Evolutionary conservation across 495 filamentous ascomycete species (phyloP), one percentile per base, ranked within the genome.

Genomic region (Trichocladium antarcticum): DNA sequence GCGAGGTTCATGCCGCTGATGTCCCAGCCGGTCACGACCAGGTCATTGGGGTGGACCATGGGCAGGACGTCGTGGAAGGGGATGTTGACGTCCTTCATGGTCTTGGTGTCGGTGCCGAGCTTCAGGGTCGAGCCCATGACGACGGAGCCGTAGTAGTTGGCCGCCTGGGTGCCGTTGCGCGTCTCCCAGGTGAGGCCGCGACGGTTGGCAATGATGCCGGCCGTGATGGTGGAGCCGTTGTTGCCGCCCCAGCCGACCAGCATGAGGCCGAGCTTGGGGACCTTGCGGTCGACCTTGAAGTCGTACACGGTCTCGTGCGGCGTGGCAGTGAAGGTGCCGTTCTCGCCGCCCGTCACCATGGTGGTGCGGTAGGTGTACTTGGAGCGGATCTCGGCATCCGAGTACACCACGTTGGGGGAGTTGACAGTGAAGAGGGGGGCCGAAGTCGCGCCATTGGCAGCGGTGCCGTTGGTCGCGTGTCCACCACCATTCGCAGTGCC

Each of bases 141-240:
- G 53, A 97, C 79, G 15, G 92, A 98, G 54, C 92, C 92, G 66
- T 95, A 98, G 76, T 98, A 98, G 70, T 98, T 97, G 69, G 92
- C 84, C 41, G 75, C 69, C 51, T 78, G 87, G 50, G 75, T 70
- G 36, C 89, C 92, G 69, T 95, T 85, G 61, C 87, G 87, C 55
- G 92, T 95, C 50, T 95, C 87, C 92, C 92, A 98, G 49, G 73
- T 73, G 45, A 97, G 78, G 35, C 77, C 74, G 57, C 83, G 83
- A 65, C 85, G 85, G 70, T 98, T 98, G 68, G 89, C 92, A 62
- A 98, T 77, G 67, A 98, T 95, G 67, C 92, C 93, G 53, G 92
- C 92, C 44, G 93, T 97, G 49, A 97, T 87, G 54, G 92, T 98
- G 54, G 87, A 84, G 60, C 92, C 92, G 65, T 98, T 97, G 81